These are phyloP conservation scores for Ganoderma boninense DNA, from an alignment of 1,284 basidiomycete genomes.

Conservation along the genomic window DNA sequence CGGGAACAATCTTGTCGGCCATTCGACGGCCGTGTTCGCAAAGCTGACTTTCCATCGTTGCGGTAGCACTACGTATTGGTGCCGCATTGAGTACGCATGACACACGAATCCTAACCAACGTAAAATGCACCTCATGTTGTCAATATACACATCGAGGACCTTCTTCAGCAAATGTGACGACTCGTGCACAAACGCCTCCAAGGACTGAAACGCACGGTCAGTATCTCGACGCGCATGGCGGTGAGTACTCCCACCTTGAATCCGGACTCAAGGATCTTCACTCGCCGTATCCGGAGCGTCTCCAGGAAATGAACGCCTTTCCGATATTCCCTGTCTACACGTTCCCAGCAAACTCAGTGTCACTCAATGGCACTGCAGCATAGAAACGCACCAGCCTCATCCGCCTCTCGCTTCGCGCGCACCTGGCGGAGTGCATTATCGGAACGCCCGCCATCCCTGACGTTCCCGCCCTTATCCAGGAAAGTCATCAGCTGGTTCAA, in stretches of 20 bases:
- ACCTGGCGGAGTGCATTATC: slow-evolving; percentile 77
- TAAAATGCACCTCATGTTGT: slow-evolving; percentile 73
- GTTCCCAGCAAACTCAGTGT: neutral
- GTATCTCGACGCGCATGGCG: neutral
- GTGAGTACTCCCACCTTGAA: slow-evolving; percentile 62
- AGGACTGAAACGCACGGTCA: slow-evolving; percentile 58
- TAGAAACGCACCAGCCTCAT: slow-evolving; percentile 81
- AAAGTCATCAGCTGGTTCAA: slow-evolving; percentile 81
- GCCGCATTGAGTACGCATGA: neutral
- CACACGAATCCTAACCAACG: slow-evolving; percentile 7
- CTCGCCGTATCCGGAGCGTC: slow-evolving; percentile 84
- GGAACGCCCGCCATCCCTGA: slow-evolving; percentile 67
- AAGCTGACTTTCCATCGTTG: slow-evolving; percentile 73
- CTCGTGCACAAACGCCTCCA: slow-evolving; percentile 84
- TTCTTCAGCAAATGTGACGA: slow-evolving; percentile 71
- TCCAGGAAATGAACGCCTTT: slow-evolving; percentile 94
- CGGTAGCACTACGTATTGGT: slow-evolving; percentile 64
- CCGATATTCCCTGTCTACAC: slow-evolving; percentile 89
- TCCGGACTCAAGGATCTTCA: slow-evolving; percentile 85
- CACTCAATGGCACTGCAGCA: neutral
- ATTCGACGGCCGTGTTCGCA: slow-evolving; percentile 63
- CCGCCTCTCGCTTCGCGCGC: slow-evolving; percentile 88
- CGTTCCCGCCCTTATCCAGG: slow-evolving; percentile 72
- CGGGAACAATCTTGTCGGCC: slow-evolving; percentile 73
- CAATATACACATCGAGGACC: slow-evolving; percentile 76